Conservation (phyloP, 495 filamentous ascomycete genomes). For the Aeminium ludgeri region DNA sequence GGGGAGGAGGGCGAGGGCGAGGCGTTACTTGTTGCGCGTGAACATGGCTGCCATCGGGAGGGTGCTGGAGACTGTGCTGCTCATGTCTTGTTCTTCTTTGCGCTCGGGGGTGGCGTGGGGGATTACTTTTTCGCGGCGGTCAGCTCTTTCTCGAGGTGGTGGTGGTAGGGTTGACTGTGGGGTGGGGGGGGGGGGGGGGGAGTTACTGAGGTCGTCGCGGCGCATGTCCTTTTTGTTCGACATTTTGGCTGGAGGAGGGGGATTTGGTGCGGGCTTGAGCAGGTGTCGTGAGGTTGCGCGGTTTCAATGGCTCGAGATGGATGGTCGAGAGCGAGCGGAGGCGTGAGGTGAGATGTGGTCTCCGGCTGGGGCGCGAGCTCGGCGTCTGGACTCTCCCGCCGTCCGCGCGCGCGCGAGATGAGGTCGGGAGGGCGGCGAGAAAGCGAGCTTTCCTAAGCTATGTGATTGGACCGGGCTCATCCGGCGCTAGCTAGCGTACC, state of each 20-base stretch:
- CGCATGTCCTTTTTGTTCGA: conserved; percentile 58
- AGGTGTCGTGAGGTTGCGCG: neutral
- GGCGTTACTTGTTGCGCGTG: no score
- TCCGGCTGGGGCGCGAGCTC: no score
- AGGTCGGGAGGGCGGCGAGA: no score
- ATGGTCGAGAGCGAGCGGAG: no score
- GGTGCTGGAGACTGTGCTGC: conserved; percentile 59
- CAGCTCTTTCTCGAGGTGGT: conserved; percentile 36
- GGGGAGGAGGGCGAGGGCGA: neutral
- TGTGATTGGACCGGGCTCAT: no score
- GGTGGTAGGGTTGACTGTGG: conserved; percentile 45
- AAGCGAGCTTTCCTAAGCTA: no score
- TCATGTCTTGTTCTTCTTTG: neutral
- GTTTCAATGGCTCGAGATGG: no score
- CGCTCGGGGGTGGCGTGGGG: conserved; percentile 10
- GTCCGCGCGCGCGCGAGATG: no score
- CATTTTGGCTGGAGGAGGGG: neutral
- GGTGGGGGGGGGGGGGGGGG: conserved; percentile 12
- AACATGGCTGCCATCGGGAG: conserved; percentile 86
- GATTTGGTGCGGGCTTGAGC: neutral
- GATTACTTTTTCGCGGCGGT: conserved; percentile 1
- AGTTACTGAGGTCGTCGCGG: conserved; percentile 59
- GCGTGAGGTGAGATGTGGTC: no score
- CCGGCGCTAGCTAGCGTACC: no score
- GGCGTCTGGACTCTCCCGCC: no score